Base-by-base conservation (phyloP, 768 basidiomycete genomes). In the Agrocybe pediades region DNA sequence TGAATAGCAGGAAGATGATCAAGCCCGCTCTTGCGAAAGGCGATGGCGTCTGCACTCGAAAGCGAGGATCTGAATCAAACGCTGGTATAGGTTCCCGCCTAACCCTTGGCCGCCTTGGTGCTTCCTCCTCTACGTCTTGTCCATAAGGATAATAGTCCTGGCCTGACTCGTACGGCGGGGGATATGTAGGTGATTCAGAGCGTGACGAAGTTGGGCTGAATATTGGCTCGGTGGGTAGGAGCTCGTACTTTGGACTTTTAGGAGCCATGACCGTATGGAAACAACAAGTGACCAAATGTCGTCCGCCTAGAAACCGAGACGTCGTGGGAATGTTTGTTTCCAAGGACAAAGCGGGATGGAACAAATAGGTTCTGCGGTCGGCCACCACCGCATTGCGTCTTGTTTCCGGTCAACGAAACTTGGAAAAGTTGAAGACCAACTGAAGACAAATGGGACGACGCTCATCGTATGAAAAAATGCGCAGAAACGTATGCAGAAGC, bases 11-110 rank as follows among this genome's bases (percentile, higher is more conserved):
- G 56, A 76, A 73, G 9, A 75, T 2, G 26, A 85, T 49, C 44
- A 85, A 64, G 4, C 74, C 71, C 8, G 73, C 70, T 40, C 84
- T 77, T 58, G 81, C 81, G 75, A 76, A 83, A 39, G 70, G 66
- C 2, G 81, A 71, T 6, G 82, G 81, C 16, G 78, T 69, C 1
- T 75, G 78, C n/a, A 72, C 71, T 56, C 77, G 72, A 67, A 84
- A 84, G 41, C 78, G 74, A 1, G 76, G 70, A 62, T 80, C 78
- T 21, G 64, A 64, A 19, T 58, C 57, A 26, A 70, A 66, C 11
- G 67, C 59, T 21, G 64, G 60, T 4, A 59, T 54, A 19, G 55
- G 46, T 9, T 62, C 57, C 1, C 51, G 58, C 13, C 60, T 39
- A 8, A 44, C 41, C 7, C 54, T 43, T 1, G 60, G 56, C 13